Base-by-base conservation (phyloP, 83 land plant species). In the Picea engelmannii region DNA sequence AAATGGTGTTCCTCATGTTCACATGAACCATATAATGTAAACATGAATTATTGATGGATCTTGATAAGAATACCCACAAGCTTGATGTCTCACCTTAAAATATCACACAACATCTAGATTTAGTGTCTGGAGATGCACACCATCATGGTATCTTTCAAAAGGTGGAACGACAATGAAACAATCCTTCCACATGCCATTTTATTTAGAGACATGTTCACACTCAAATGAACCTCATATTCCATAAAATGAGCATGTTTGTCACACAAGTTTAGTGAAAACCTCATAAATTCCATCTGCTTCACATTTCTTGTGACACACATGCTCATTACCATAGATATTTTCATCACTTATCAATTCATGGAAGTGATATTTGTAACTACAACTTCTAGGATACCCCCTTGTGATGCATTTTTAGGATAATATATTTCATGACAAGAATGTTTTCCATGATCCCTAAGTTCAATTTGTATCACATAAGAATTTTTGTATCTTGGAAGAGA, bases 281-380 rank as follows among this genome's bases (percentile, higher is more conserved):
- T 47, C 52, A 47, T 6, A 47, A 47, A 47, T 47, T 7, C 52
- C 10, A 8, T 47, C 83, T 96, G 91, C 90, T 91, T 96, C 16
- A 87, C 91, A 86, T 63, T 79, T 62, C 65, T 68, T 17, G 4
- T 8, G 13, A 49, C 88, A 86, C 6, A 60, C 78, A 66, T 86
- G 88, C 23, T 83, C 82, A 44, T 24, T 70, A 4, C 79, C 86
- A 76, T 83, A 86, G 44, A 78, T 68, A 71, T 85, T 83, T 10
- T 80, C 52, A 7, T 75, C 76, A 12, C 73, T 31, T 31, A 1
- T 31, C 35, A 31, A 31, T 31, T 31, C 35, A 31, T 31, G 35
- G 35, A 31, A 31, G 35, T 31, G 35, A 31, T 31, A 31, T 31
- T 31, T 31, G 1, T 31, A 31, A 31, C 35, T 31, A 31, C 35